A percentile compares a stretch with the other conserved stretches of the same genome.
Evolutionary conservation across 2,329 filamentous ascomycete genomes (phyloP).

Genomic region (Rhynchosporium graminicola): DNA sequence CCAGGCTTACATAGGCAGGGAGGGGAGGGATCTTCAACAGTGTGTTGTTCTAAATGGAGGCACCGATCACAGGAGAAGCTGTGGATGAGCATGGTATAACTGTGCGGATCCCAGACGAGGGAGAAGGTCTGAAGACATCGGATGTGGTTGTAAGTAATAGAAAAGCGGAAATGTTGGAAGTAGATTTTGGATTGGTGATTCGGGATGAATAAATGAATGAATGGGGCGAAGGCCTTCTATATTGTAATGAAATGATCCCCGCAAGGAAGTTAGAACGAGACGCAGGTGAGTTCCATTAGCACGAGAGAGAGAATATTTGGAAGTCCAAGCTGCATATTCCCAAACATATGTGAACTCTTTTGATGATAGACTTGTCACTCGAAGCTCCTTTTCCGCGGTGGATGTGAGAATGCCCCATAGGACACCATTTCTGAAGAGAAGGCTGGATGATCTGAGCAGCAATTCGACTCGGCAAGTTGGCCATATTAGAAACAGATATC

Average conservation of each 20-base stretch:
- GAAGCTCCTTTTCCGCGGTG: too few species aligned
- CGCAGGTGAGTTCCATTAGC: too few species aligned
- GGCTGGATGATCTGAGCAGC: too few species aligned
- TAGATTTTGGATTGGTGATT: slow-evolving; percentile 54
- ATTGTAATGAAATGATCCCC: too few species aligned
- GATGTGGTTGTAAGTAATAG: slow-evolving; percentile 50
- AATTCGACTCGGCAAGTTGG: too few species aligned
- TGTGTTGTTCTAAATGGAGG: slow-evolving; percentile 56
- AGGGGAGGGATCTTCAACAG: slow-evolving; percentile 60
- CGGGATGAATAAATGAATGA: slow-evolving; percentile 45
- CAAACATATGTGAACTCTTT: too few species aligned
- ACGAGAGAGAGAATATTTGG: too few species aligned
- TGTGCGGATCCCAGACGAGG: slow-evolving; percentile 51
- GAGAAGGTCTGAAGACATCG: slow-evolving; percentile 44
- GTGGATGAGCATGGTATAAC: slow-evolving; percentile 53
- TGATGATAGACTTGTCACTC: too few species aligned
- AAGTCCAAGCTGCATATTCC: too few species aligned
- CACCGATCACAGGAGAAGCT: slow-evolving; percentile 46
- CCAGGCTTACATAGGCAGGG: slow-evolving; percentile 54
- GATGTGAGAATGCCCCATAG: too few species aligned
- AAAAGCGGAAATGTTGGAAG: slow-evolving; percentile 45
- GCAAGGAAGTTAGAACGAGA: too few species aligned
- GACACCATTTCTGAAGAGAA: too few species aligned
- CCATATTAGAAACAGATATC: neutral
- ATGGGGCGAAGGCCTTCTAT: neutral